A percentile compares a stretch with the other conserved stretches of the same genome.
Evolutionary conservation across 176 grass and related monocot species (phyloP).

Genomic region (Thalia dealbata): DNA sequence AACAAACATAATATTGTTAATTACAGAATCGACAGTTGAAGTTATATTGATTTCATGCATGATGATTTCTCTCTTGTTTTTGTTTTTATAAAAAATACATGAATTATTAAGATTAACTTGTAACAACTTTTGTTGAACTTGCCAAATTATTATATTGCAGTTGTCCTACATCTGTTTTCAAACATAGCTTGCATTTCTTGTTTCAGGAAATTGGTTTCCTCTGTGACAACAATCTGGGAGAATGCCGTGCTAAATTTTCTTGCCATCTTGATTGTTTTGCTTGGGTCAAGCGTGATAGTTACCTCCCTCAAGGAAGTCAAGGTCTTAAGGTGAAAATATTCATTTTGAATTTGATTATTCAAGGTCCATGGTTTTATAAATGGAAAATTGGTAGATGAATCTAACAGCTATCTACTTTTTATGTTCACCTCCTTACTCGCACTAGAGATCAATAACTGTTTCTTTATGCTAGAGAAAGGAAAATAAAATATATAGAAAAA

Average conservation of each 20-base stretch:
- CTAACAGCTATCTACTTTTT: neutral
- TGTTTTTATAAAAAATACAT: too few species aligned
- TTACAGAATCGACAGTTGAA: neutral
- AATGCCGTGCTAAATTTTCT: conserved; percentile 96
- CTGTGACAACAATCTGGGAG: conserved; percentile 79
- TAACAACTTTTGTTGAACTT: too few species aligned
- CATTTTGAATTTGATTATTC: neutral
- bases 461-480: neutral
- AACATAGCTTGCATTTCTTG: conserved; percentile 18
- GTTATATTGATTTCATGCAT: neutral
- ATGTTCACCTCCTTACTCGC: neutral
- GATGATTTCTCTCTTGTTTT: neutral
- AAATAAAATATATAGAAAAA: neutral
- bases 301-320: conserved; percentile 98
- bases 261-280: conserved; percentile 99
- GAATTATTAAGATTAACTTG: too few species aligned
- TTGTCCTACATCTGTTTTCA: neutral
- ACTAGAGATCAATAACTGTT: neutral
- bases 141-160: neutral
- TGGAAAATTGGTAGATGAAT: neutral
- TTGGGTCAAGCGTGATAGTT: conserved; percentile 99
- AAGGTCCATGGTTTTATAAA: neutral
- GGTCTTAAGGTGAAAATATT: conserved; percentile 70
- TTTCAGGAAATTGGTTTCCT: conserved; percentile 91
- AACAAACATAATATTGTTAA: neutral